Percentiles rank a stretch among this genome's conserved stretches.
phyloP scores from a whole-genome alignment of 2,329 filamentous ascomycete genomes.

The Trichophyton rubrum region DNA sequence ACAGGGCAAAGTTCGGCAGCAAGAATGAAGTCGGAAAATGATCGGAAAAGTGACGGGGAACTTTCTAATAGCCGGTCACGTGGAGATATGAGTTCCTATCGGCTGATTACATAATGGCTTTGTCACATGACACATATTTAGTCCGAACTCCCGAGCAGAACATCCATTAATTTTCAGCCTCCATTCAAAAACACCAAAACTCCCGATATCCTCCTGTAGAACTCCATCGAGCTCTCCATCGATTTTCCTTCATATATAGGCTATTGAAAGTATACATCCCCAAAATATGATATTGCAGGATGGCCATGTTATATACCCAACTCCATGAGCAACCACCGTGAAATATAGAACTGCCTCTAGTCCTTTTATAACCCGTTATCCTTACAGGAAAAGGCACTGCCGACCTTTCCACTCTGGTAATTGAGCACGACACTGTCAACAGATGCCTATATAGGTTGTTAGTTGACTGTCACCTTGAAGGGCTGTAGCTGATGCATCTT shows the following conservation, averaged over 20 bases:
- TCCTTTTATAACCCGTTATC: constrained; percentile 29
- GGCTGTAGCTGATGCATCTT: constrained; percentile 16
- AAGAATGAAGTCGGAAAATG: background rate
- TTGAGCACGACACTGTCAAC: constrained; percentile 47
- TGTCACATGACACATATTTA: background rate
- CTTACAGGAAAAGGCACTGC: constrained; percentile 61
- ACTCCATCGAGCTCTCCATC: background rate
- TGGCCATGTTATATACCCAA: background rate
- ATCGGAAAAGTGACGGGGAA: background rate
- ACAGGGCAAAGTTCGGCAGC: background rate
- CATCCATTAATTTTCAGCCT: background rate
- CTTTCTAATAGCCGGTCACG: background rate
- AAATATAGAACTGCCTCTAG: background rate
- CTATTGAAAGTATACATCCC: background rate
- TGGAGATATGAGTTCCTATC: background rate
- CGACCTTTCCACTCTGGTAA: constrained; percentile 52
- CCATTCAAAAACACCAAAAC: background rate
- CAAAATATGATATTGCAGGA: background rate
- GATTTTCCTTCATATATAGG: background rate
- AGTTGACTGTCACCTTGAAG: background rate
- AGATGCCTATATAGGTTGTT: constrained; percentile 23
- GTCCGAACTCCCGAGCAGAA: background rate
- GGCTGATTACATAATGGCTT: background rate
- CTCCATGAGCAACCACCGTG: background rate
- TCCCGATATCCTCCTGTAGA: background rate